Conservation (phyloP, 805 yeast species). For the Wickerhamia fluorescens region DNA sequence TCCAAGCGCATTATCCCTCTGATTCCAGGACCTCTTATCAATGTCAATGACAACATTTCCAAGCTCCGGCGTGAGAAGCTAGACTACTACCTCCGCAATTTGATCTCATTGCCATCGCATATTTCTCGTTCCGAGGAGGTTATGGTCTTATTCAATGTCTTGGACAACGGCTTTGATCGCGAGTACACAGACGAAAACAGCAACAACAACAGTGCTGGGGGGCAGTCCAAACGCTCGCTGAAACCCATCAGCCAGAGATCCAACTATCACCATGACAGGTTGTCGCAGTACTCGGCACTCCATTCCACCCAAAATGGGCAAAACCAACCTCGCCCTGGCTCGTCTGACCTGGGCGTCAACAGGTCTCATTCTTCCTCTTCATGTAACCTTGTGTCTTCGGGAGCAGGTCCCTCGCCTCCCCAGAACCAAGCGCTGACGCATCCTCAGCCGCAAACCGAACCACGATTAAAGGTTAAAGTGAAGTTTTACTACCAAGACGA, state of each 20-base stretch:
- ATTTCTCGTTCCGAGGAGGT: constrained; percentile 68
- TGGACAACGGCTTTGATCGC: constrained; percentile 54
- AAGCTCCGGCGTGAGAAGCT: constrained; percentile 49
- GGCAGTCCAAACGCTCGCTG: constrained; percentile 13
- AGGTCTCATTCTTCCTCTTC: constrained; percentile 16
- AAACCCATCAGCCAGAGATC: constrained; percentile 34
- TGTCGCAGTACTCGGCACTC: constrained; percentile 40
- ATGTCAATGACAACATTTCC: constrained; percentile 69
- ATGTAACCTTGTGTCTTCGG: constrained; percentile 8
- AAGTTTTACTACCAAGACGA: constrained; percentile 77
- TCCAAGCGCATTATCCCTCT: constrained; percentile 78
- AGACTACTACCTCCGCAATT: constrained; percentile 45
- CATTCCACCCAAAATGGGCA: constrained; percentile 21
- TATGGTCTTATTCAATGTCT: constrained; percentile 59
- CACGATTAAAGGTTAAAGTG: constrained; percentile 57
- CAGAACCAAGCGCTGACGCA: constrained; percentile 1
- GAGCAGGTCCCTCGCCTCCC: constrained; percentile 3
- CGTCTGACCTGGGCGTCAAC: constrained; percentile 9
- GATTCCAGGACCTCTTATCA: constrained; percentile 93
- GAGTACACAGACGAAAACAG: constrained; percentile 21
- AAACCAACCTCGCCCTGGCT: constrained; percentile 3
- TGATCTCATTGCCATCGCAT: constrained; percentile 68
- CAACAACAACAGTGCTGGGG: no score
- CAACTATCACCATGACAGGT: constrained; percentile 43
- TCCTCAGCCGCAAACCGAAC: constrained; percentile 12